Base-by-base conservation (phyloP, 805 yeast species). In the Tetrapisispora nanseiensis region DNA sequence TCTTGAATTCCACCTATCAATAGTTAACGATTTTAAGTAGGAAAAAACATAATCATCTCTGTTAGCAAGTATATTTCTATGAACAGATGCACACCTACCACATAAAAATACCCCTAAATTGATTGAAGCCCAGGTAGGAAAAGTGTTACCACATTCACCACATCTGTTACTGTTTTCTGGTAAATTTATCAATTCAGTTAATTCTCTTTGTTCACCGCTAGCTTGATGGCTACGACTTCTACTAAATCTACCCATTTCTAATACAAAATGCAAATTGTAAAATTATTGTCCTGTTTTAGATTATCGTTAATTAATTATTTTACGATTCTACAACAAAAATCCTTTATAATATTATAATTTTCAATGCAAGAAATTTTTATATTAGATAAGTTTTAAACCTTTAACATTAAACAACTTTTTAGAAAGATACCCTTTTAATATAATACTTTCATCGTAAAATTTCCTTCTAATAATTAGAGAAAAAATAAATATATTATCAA, bases 41-140 rank as follows among this genome's bases (percentile, higher is more conserved):
- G 89, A 79, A 11, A 80, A 61, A 32, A 76, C 77, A 9, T 41
- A 52, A 36, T 59, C 63, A 24, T 51, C 55, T 21, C 61, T 47
- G 2, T 69, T 51, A 0, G 86, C 84, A 33, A 84, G 66, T 13
- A 57, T 46, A 43, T 74, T 73, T 46, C 86, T 68, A 61, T 86
- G 95, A 27, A 79, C 70, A 3, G 85, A 76, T 8, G 94, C 90
- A 70, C 95, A 86, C 49, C 92, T 67, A 13, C 92, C 92, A 66
- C 95, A 86, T 15, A 86, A 66, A 45, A 86, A 78, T 4, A 84
- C 64, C 22, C 94, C 95, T 33, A 84, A 45, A 39, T 59, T 58
- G 3, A 54, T 39, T 0, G 64, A 56, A 43, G 58, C 55, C 62
- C 66, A 56, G 10, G 51, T 84, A 8, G 95, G 92, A 59, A 72